A percentile compares a stretch with the other conserved stretches of the same genome.
phyloP scores from a whole-genome alignment of 768 basidiomycete species.

The Boletellus ananas region DNA sequence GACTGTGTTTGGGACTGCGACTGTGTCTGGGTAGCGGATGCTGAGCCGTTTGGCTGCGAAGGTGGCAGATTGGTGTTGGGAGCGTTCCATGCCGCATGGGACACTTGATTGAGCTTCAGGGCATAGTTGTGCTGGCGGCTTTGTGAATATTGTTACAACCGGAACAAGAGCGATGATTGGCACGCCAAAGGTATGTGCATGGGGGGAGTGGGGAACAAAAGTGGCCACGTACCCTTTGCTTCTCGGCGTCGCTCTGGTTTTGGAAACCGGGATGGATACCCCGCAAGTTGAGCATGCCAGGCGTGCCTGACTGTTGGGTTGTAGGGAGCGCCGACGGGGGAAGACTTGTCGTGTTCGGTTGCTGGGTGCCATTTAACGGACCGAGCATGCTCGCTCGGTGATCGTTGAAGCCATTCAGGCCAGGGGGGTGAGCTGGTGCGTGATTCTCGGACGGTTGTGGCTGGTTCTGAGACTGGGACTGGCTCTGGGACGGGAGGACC shows the following conservation, averaged over 20 bases:
- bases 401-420: conserved; percentile 62
- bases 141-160: conserved; percentile 5
- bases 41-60: conserved; percentile 28
- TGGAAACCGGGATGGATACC: conserved; percentile 44
- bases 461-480: conserved; percentile 29
- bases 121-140: conserved; percentile 51
- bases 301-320: conserved; percentile 50
- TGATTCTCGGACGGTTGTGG: conserved; percentile 32
- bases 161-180: not conserved
- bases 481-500: conserved; percentile 21
- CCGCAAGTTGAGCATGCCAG: conserved; percentile 62
- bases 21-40: conserved; percentile 19
- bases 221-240: conserved; percentile 53
- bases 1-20: conserved; percentile 24
- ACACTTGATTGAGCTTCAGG: conserved; percentile 60
- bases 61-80: conserved; percentile 45
- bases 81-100: conserved; percentile 63
- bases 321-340: conserved; percentile 33
- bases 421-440: conserved; percentile 58
- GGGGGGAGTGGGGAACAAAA: not conserved
- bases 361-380: conserved; percentile 35
- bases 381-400: conserved; percentile 59
- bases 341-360: conserved; percentile 16
- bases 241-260: conserved; percentile 61
- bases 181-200: not conserved